phyloP scores from a whole-genome alignment of 2,329 filamentous ascomycete genomes.

The Aspergillus candidus region DNA sequence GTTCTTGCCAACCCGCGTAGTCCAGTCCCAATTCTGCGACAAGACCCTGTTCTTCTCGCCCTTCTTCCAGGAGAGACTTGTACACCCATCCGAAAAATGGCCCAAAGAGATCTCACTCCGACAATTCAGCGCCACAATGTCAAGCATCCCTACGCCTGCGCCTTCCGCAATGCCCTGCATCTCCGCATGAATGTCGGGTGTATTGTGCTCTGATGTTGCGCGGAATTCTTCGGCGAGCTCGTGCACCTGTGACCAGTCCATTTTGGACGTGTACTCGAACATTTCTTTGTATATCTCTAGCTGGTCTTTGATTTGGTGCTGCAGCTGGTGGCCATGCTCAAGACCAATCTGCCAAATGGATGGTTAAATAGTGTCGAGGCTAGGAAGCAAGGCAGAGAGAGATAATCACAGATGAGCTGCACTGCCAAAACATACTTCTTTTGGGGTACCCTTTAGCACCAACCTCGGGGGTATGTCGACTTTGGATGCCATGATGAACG shows the following conservation, averaged over 20 bases:
- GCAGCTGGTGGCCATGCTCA: constrained; percentile 41
- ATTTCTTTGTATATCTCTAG: constrained; percentile 45
- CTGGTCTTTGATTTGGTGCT: constrained; percentile 35
- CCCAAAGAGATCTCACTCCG: constrained; percentile 56
- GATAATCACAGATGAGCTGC: too few relatives aligned
- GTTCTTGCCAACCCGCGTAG: constrained; percentile 45
- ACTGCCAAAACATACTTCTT: constrained; percentile 16
- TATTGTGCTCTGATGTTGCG: constrained; percentile 34
- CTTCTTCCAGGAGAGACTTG: constrained; percentile 49
- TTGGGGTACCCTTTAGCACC: constrained; percentile 18
- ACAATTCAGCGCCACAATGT: constrained; percentile 54
- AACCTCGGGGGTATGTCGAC: constrained; percentile 17
- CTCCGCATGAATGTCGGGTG: constrained; percentile 38
- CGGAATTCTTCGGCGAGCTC: constrained; percentile 45
- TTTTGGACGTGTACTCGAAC: constrained; percentile 43
- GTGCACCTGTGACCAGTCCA: constrained; percentile 43
- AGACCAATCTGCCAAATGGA: constrained; percentile 40
- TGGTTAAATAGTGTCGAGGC: background rate
- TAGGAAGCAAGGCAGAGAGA: background rate
- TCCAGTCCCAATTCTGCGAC: constrained; percentile 59
- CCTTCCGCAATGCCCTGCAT: constrained; percentile 51
- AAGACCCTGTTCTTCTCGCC: constrained; percentile 33
- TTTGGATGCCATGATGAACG: constrained; percentile 42
- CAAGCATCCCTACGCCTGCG: constrained; percentile 41
- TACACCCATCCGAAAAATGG: constrained; percentile 53